A percentile compares a stretch with the other conserved stretches of the same genome.
These are phyloP conservation scores for Fusarium aywerte DNA, from an alignment of 2,329 filamentous ascomycete species.

Conservation along the genomic window DNA sequence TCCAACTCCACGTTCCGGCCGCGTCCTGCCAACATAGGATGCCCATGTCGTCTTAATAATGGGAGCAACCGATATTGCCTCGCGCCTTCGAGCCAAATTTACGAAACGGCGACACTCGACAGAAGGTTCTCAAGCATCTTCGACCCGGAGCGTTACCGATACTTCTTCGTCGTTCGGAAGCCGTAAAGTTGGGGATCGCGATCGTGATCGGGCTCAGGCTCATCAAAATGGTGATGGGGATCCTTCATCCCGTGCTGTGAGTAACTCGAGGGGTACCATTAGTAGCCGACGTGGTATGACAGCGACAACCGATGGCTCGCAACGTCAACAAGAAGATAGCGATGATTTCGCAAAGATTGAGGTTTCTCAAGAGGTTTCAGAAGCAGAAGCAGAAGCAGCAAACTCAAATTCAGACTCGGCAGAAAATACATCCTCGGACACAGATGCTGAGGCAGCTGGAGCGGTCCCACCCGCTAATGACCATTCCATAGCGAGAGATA, in stretches of 20 bases:
- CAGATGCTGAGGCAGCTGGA: conserved; percentile 18
- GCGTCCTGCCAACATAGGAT: conserved; percentile 26
- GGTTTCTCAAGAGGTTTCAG: conserved; percentile 19
- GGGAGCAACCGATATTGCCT: conserved; percentile 57
- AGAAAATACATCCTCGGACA: conserved; percentile 28
- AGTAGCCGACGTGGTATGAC: conserved; percentile 35
- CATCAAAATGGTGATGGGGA: conserved; percentile 32
- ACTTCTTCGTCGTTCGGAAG: conserved; percentile 39
- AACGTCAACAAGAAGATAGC: conserved; percentile 24
- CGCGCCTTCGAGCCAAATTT: conserved; percentile 61
- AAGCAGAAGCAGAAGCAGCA: conserved; percentile 16
- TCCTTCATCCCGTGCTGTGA: conserved; percentile 35
- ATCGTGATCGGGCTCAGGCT: conserved; percentile 38
- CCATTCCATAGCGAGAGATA: conserved; percentile 26
- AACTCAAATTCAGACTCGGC: conserved; percentile 22
- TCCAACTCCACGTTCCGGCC: conserved; percentile 20
- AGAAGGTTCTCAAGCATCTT: conserved; percentile 52
- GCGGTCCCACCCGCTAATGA: conserved; percentile 39
- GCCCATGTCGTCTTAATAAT: conserved; percentile 50
- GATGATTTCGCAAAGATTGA: conserved; percentile 19
- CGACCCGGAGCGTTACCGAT: conserved; percentile 44
- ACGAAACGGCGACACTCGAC: conserved; percentile 56
- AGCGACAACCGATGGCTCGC: conserved; percentile 30
- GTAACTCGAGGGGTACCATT: conserved; percentile 39
- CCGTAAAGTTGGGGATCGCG: conserved; percentile 42